A percentile compares a stretch with the other conserved stretches of the same genome.
Evolutionary conservation across 352 stramenopile species (phyloP).

Genomic region (Albugo laibachii): DNA sequence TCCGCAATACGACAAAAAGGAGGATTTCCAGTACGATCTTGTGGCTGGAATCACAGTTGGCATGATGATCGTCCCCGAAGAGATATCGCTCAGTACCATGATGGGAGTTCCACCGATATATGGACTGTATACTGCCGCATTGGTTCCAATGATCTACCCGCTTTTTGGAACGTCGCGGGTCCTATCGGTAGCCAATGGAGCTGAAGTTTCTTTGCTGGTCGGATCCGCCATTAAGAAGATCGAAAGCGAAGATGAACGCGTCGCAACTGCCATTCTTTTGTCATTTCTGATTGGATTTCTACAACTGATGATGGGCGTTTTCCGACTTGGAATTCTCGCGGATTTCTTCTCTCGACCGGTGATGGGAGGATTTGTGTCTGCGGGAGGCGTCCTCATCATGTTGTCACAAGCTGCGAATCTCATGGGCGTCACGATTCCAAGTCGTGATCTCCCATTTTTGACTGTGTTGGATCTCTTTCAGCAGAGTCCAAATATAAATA

Average conservation of each 20-base stretch:
- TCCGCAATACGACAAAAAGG: slow-evolving; percentile 24
- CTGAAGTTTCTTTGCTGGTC: slow-evolving; percentile 36
- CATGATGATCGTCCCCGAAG: slow-evolving; percentile 80
- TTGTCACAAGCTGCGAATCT: slow-evolving; percentile 76
- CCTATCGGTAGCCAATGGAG: slow-evolving; percentile 59
- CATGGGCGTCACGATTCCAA: slow-evolving; percentile 48
- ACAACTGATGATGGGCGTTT: slow-evolving; percentile 61
- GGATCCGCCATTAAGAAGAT: slow-evolving; percentile 44
- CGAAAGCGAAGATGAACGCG: slow-evolving; percentile 22
- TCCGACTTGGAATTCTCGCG: slow-evolving; percentile 62
- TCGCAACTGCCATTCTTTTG: slow-evolving; percentile 27
- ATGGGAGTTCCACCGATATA: slow-evolving; percentile 76
- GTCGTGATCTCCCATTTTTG: slow-evolving; percentile 29
- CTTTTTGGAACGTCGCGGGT: slow-evolving; percentile 68
- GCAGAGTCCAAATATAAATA: slow-evolving; percentile 45
- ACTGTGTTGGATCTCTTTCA: slow-evolving; percentile 34
- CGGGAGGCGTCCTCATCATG: slow-evolving; percentile 79
- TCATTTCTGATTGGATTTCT: slow-evolving; percentile 57
- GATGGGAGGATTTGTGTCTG: slow-evolving; percentile 81
- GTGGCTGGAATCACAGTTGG: slow-evolving; percentile 37
- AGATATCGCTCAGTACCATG: slow-evolving; percentile 79
- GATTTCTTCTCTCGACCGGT: slow-evolving; percentile 81
- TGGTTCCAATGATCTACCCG: slow-evolving; percentile 75
- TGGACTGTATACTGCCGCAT: slow-evolving; percentile 70
- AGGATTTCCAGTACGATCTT: slow-evolving; percentile 32